phyloP scores from a whole-genome alignment of 2,329 filamentous ascomycete species.

The Penicillium sp. region DNA sequence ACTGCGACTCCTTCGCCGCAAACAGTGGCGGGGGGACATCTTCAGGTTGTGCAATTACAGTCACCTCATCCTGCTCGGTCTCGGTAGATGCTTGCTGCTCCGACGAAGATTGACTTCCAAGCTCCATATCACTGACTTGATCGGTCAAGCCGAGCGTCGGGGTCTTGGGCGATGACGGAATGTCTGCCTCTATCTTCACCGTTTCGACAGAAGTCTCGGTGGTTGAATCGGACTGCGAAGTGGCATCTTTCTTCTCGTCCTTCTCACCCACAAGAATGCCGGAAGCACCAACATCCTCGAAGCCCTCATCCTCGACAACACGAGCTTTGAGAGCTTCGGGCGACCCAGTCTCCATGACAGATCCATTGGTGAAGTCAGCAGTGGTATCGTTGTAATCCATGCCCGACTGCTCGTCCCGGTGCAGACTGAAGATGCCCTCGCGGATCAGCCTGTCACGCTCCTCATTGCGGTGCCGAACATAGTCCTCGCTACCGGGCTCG shows the following conservation, averaged over 20 bases:
- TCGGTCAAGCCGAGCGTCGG: constrained; percentile 56
- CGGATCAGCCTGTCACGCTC: constrained; percentile 78
- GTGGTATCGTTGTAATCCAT: constrained; percentile 59
- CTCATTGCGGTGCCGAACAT: constrained; percentile 75
- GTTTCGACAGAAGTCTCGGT: constrained; percentile 14
- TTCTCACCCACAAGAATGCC: constrained; percentile 73
- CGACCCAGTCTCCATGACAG: constrained; percentile 48
- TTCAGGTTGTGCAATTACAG: constrained; percentile 60
- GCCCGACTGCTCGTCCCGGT: constrained; percentile 51
- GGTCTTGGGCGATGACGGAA: not conserved
- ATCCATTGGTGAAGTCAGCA: constrained; percentile 45
- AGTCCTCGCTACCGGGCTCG: constrained; percentile 83
- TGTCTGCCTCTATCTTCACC: not conserved
- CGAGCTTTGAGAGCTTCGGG: constrained; percentile 73
- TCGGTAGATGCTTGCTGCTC: constrained; percentile 8
- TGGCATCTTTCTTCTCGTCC: constrained; percentile 53
- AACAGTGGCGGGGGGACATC: constrained; percentile 71
- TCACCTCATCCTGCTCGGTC: constrained; percentile 10
- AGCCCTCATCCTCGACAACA: constrained; percentile 83
- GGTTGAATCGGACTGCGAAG: constrained; percentile 13
- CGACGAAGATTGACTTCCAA: constrained; percentile 43
- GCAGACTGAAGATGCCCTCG: constrained; percentile 68
- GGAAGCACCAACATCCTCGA: constrained; percentile 77
- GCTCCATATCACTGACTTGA: constrained; percentile 58
- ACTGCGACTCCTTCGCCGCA: constrained; percentile 43